Evolutionary conservation across 371 early-diverging fungal species (phyloP), one percentile per base, ranked within the genome.

Genomic region (Synchytrium microbalum): DNA sequence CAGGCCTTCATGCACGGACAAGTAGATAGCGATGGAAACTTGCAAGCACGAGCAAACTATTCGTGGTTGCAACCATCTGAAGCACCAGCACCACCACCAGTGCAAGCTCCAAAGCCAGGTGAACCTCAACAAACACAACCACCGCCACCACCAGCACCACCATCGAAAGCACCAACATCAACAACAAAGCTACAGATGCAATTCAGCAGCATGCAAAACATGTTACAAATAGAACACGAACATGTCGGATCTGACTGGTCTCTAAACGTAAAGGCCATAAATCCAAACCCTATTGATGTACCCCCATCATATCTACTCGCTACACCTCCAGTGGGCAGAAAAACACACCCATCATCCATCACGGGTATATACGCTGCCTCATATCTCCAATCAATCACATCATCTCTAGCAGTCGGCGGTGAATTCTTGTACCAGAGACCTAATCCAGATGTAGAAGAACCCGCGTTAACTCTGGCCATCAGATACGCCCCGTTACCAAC

Each of bases 141-240:
- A 68, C 60, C 23, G 60, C 60, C 51, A 57, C 29, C 61, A 66
- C 58, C 62, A 52, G 52, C 58, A 68, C 54, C 54, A 64, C 54
- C 69, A 30, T 25, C 28, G 19, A 53, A 64, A 16, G 33, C 57
- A 26, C 2, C 26, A 2, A 2, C 63, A 14, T 71, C 69, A 54
- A 80, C 87, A 58, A 79, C 87, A 65, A 95, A 93, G 81, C 72
- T 88, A 27, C 88, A 92, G 68, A 84, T 86, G 62, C 92, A 93
- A 84, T 66, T 92, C 57, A 80, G 86, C 31, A 85, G 86, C 32
- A 90, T 87, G 59, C 92, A 93, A 66, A 90, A 90, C 61, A 92
- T 92, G 92, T 65, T 94, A 63, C 89, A 92, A 75, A 64, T 91
- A 38, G 98, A 98, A 72, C 86, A 88, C 72, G 97, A 98, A 71